Evolutionary conservation across 768 basidiomycete genomes (phyloP).

Genomic region (Coprinopsis sp.): DNA sequence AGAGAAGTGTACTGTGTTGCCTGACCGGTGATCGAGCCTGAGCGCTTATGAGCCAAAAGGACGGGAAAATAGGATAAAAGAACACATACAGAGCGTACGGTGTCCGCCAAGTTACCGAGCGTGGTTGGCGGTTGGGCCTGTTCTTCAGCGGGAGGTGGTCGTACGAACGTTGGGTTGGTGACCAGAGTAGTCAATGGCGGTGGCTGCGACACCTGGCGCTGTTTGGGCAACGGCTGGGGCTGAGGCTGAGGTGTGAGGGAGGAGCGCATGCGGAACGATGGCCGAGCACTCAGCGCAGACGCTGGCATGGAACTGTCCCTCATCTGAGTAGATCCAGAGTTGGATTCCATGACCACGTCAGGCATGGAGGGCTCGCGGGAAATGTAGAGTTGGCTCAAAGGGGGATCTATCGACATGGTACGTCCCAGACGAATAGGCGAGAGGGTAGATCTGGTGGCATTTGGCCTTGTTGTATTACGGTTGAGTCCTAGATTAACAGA

Average conservation of each 20-base stretch:
- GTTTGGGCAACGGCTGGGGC: too few relatives aligned
- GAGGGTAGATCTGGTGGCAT: conserved; percentile 31
- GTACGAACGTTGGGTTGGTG: conserved; percentile 67
- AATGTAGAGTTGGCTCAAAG: conserved; percentile 26
- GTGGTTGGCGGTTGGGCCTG: conserved; percentile 34
- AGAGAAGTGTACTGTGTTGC: conserved; percentile 50
- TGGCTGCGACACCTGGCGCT: conserved; percentile 55
- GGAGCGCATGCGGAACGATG: conserved; percentile 58
- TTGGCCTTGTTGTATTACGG: conserved; percentile 20
- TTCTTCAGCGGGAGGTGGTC: conserved; percentile 39
- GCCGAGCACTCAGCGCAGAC: conserved; percentile 38
- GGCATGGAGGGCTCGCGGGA: conserved; percentile 36
- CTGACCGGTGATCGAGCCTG: conserved; percentile 48
- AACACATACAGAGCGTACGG: conserved; percentile 48
- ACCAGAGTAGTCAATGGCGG: conserved; percentile 59
- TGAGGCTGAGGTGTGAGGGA: conserved; percentile 68
- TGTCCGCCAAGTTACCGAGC: conserved; percentile 55
- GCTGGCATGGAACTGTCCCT: conserved; percentile 23
- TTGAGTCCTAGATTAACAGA: conserved; percentile 24
- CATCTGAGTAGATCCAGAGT: conserved; percentile 11
- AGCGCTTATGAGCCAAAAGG: conserved; percentile 8
- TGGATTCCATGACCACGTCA: conserved; percentile 35
- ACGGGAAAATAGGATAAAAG: conserved; percentile 3
- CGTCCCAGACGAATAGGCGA: conserved; percentile 47
- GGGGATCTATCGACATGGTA: conserved; percentile 75